Percentiles rank a stretch among this genome's conserved stretches.
Evolutionary conservation across 1,284 basidiomycete genomes (phyloP).

Genomic region (Chondrostereum purpureum): DNA sequence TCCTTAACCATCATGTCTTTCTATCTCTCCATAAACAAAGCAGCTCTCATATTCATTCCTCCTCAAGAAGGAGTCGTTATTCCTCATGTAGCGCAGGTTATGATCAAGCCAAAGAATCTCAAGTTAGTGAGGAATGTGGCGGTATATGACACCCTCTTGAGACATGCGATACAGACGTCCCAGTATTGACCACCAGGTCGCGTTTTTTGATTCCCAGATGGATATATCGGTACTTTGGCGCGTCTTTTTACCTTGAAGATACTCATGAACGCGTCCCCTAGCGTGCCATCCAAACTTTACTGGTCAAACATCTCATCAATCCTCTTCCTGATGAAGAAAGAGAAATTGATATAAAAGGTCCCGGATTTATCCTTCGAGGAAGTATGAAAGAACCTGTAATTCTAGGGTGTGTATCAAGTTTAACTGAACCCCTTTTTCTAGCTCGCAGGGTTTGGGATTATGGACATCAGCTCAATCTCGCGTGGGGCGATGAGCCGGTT

Average conservation of each 20-base stretch:
- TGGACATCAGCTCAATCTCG: background rate
- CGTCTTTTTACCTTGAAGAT: background rate
- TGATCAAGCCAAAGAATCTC: background rate
- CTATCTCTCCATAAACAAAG: background rate
- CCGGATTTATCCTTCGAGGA: background rate
- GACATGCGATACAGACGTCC: too few relatives aligned
- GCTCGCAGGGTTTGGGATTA: background rate
- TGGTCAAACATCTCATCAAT: background rate
- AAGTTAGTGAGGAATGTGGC: too few relatives aligned
- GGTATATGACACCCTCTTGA: too few relatives aligned
- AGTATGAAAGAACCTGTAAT: too few relatives aligned
- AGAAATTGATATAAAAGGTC: background rate
- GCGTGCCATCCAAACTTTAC: background rate
- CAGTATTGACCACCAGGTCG: background rate
- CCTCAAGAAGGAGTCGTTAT: background rate
- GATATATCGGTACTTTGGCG: background rate
- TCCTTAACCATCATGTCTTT: background rate
- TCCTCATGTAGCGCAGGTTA: background rate
- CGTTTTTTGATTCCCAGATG: background rate
- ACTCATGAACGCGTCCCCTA: too few relatives aligned
- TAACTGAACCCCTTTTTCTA: too few relatives aligned
- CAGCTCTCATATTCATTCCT: background rate
- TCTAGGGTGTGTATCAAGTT: too few relatives aligned
- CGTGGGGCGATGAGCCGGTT: background rate
- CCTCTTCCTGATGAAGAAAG: background rate